A percentile compares a stretch with the other conserved stretches of the same genome.
Conservation (phyloP, 768 basidiomycete genomes). For the Leccinellum luteum region DNA sequence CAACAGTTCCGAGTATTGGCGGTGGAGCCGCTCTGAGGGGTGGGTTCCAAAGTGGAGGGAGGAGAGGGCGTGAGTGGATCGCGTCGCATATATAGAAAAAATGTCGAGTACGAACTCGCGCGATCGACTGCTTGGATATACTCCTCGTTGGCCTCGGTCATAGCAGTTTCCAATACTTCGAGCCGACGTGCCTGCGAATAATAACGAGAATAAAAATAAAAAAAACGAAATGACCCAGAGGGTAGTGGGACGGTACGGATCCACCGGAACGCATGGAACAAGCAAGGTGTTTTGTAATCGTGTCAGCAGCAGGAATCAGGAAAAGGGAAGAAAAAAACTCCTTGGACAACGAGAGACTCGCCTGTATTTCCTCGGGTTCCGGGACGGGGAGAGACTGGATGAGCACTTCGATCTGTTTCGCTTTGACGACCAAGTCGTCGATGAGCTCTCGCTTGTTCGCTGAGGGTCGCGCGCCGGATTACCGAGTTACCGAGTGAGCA, state of each 20-base stretch:
- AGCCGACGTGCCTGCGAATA: conserved; percentile 59
- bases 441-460: conserved; percentile 86
- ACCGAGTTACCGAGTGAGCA: not conserved
- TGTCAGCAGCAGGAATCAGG: not conserved
- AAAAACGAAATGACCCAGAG: no score
- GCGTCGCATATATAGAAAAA: not conserved
- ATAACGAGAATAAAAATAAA: not conserved
- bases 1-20: conserved; percentile 58
- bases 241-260: not conserved
- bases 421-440: conserved; percentile 76
- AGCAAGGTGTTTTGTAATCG: not conserved
- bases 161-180: conserved; percentile 63
- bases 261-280: not conserved
- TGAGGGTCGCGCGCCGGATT: conserved; percentile 24
- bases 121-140: conserved; percentile 70
- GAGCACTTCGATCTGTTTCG: conserved; percentile 85
- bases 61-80: not conserved
- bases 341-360: not conserved
- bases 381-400: conserved; percentile 77
- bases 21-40: conserved; percentile 54
- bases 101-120: conserved; percentile 55
- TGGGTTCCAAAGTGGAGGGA: not conserved
- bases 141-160: conserved; percentile 70
- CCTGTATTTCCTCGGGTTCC: conserved; percentile 77
- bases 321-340: no score